Evolutionary conservation across 2,329 filamentous ascomycete species (phyloP), one percentile per base, ranked within the genome.

Genomic region (Fusarium xylarioides): DNA sequence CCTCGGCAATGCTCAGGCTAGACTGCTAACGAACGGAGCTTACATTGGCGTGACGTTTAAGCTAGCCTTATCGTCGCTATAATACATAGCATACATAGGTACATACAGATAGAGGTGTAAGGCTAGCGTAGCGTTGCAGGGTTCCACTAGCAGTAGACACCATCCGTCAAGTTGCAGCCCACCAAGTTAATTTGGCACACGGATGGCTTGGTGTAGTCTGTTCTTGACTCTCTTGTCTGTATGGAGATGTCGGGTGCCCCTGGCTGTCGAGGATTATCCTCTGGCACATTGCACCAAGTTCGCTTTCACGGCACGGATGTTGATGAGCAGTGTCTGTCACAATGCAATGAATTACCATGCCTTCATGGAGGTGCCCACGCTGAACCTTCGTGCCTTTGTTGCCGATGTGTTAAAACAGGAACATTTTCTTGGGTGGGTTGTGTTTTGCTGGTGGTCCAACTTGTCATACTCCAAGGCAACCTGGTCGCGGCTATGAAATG

Each of bases 141-240:
- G 38, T 34, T 69, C 71, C 71, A 71, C 69, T 47, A 53, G 58
- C 60, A 60, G 64, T 43, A 71, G 71, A 70, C 73, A 50, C 75
- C 73, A 71, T 74, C 75, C 73, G 70, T 74, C 49, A 58, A 56
- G 40, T 50, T 71, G 63, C 44, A 66, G 61, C 47, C 66, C 56
- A 74, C 67, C 58, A 47, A 55, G 62, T 65, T 70, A 71, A 68
- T 70, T 75, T 77, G 73, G 76, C 76, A 77, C 70, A 74, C 74
- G 76, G 76, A 74, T 77, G 76, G 76, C 76, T 77, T 77, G 66
- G 62, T 63, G 67, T 68, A 77, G 76, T 56, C 43, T 69, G 32
- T 52, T 52, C 47, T 32, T 47, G 44, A 30, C 26, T 50, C 26
- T 50, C 16, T 50, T 34, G 30, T 34, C n/a, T 34, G 30, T 50